phyloP scores from a whole-genome alignment of 1,284 basidiomycete species.

The Cryptococcus sp. region DNA sequence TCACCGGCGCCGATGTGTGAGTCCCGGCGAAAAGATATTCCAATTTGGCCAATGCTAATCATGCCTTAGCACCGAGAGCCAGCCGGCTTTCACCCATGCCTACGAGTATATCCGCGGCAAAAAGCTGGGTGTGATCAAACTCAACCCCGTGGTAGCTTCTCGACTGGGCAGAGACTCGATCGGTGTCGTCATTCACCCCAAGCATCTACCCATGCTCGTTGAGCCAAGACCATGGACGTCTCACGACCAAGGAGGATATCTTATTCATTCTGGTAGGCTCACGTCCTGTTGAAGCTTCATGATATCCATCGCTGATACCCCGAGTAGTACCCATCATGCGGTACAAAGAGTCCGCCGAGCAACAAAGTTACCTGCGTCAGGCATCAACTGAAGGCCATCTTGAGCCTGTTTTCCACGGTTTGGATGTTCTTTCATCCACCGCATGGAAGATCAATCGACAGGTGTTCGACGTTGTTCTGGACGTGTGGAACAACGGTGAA shows the following conservation, averaged over 20 bases:
- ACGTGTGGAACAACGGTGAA: slow-evolving; percentile 82
- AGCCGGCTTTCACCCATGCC: slow-evolving; percentile 88
- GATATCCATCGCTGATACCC: background rate
- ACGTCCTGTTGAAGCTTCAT: slow-evolving; percentile 27
- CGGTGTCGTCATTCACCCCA: slow-evolving; percentile 79
- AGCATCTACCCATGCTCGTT: slow-evolving; percentile 94
- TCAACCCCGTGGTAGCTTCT: slow-evolving; percentile 79
- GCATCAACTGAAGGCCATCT: slow-evolving; percentile 76
- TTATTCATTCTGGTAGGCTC: slow-evolving; percentile 67
- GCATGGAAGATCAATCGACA: slow-evolving; percentile 87
- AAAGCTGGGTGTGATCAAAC: slow-evolving; percentile 85
- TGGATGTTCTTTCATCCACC: slow-evolving; percentile 88
- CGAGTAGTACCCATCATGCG: slow-evolving; percentile 75
- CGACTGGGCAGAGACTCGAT: slow-evolving; percentile 77
- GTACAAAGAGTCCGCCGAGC: slow-evolving; percentile 88
- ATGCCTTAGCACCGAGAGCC: slow-evolving; percentile 66
- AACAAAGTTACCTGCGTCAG: slow-evolving; percentile 74
- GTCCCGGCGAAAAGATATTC: background rate
- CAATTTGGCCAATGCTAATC: slow-evolving; percentile 6
- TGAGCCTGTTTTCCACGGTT: slow-evolving; percentile 81
- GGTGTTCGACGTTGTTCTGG: slow-evolving; percentile 70
- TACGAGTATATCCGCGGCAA: slow-evolving; percentile 93
- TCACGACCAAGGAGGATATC: slow-evolving; percentile 80
- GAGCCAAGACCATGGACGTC: slow-evolving; percentile 85
- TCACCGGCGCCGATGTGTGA: slow-evolving; percentile 63